Conservation (phyloP, 164 flowering plant genomes). For the Akebia trifoliata region DNA sequence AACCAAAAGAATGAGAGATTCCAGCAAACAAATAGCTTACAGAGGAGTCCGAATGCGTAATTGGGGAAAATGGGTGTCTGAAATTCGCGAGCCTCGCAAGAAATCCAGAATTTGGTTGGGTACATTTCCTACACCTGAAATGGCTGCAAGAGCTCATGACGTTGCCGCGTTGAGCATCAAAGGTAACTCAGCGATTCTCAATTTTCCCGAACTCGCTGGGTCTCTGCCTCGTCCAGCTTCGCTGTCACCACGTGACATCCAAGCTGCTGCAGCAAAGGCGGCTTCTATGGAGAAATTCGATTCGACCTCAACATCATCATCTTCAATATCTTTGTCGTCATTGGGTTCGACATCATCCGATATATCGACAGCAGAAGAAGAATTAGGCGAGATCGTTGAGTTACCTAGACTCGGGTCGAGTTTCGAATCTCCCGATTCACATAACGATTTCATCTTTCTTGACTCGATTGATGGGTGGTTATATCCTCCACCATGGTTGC, state of each 20-base stretch:
- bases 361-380: constrained; percentile 32
- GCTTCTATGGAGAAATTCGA: constrained; percentile 53
- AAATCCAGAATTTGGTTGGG: constrained; percentile 86
- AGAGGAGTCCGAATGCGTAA: constrained; percentile 68
- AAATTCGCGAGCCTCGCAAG: constrained; percentile 72
- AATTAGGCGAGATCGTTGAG: constrained; percentile 58
- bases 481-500: constrained; percentile 35
- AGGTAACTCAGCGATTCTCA: constrained; percentile 56
- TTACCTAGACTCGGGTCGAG: constrained; percentile 38
- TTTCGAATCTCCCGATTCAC: constrained; percentile 22
- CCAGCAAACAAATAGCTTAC: constrained; percentile 54
- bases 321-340: constrained; percentile 14
- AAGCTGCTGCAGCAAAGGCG: constrained; percentile 65
- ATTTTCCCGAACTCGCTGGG: constrained; percentile 61
- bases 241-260: constrained; percentile 50
- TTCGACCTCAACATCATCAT: constrained; percentile 6
- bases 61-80: constrained; percentile 94
- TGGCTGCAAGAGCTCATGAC: constrained; percentile 87
- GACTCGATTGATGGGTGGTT: constrained; percentile 38
- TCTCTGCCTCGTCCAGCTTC: constrained; percentile 53
- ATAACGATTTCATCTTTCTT: constrained; percentile 28
- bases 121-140: constrained; percentile 62
- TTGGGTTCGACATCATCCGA: constrained; percentile 8
- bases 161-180: constrained; percentile 66
- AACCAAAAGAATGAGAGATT: constrained; percentile 24